phyloP scores from a whole-genome alignment of 495 filamentous ascomycete species.

The Xylaria castorea region DNA sequence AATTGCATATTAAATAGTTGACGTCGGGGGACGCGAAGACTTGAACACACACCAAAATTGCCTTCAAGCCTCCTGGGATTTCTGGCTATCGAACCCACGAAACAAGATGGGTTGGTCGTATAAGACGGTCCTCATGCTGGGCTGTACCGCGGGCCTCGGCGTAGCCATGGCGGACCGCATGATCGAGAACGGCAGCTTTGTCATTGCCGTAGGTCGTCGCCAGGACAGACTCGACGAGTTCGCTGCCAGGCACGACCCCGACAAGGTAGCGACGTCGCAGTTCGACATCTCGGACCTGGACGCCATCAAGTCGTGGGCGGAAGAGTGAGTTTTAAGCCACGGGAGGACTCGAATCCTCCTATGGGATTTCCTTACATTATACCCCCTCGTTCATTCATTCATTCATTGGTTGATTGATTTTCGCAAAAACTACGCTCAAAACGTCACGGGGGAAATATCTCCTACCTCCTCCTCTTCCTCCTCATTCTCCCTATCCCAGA shows the following conservation, averaged over 20 bases:
- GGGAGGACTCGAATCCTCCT: background rate
- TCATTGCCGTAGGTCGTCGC: constrained; percentile 70
- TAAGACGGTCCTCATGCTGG: constrained; percentile 72
- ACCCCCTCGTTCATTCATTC: background rate
- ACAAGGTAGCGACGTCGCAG: constrained; percentile 56
- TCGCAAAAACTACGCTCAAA: background rate
- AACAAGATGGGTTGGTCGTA: constrained; percentile 64
- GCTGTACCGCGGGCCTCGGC: constrained; percentile 77
- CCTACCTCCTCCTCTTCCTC: background rate
- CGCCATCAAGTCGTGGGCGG: constrained; percentile 62
- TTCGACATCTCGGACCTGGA: constrained; percentile 72
- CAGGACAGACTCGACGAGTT: constrained; percentile 70
- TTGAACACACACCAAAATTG: background rate
- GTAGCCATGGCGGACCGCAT: constrained; percentile 67
- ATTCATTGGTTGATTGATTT: background rate
- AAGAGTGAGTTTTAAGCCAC: constrained; percentile 44
- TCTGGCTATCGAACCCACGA: background rate
- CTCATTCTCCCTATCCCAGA: background rate
- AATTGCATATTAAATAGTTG: background rate
- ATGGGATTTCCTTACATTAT: background rate
- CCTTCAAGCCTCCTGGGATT: background rate
- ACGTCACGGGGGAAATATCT: background rate
- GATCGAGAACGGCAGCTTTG: constrained; percentile 63
- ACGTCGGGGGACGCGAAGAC: background rate
- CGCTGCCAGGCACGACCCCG: constrained; percentile 62